Base-by-base conservation (phyloP, 306 rosid genomes). In the Castanopsis chinensis region DNA sequence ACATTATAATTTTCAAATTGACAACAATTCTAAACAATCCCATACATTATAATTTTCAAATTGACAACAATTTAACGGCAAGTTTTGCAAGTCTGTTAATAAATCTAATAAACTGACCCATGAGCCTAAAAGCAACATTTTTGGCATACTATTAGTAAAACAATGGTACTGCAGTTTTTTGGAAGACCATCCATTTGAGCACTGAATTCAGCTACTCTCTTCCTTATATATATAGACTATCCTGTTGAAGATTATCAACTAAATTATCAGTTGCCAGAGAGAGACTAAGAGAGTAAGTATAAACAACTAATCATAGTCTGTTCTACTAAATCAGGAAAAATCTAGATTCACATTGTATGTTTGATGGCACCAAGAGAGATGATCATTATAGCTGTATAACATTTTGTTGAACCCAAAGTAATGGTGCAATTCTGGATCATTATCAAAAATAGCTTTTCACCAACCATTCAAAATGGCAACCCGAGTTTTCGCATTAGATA, bases 401-500 rank as follows among this genome's bases (percentile, higher is more conserved):
- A 49, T 33, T 70, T 33, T 61, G 51, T 77, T 57, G 4, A 63
- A 23, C 27, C 53, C 58, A 23, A 73, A 79, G 55, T 37, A 69
- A 65, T 71, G 37, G 68, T 13, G n/a, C 72, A 55, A n/a, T 3
- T 71, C 72, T 33, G 33, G 82, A 52, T 56, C 33, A 61, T n/a
- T 55, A 45, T 55, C 32, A 67, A 79, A 72, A 58, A 56, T 69
- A 71, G 41, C 21, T 25, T 41, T 7, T 41, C 33, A 84, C 94
- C 69, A 58, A 89, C 99, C 98, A 89, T 93, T 95, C 74, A 93
- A 76, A 81, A 95, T 93, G 80, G 98, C 78, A 87, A 95, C 98
- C 85, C 98, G 85, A 67, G 98, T 93, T 90, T 95, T 95, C 65
- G 96, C 97, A 87, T 93, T 95, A 56, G 99, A 95, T 72, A 89